These are phyloP conservation scores for Blastobotrys mokoenaii DNA, from an alignment of 805 yeast genomes.

Conservation along the genomic window DNA sequence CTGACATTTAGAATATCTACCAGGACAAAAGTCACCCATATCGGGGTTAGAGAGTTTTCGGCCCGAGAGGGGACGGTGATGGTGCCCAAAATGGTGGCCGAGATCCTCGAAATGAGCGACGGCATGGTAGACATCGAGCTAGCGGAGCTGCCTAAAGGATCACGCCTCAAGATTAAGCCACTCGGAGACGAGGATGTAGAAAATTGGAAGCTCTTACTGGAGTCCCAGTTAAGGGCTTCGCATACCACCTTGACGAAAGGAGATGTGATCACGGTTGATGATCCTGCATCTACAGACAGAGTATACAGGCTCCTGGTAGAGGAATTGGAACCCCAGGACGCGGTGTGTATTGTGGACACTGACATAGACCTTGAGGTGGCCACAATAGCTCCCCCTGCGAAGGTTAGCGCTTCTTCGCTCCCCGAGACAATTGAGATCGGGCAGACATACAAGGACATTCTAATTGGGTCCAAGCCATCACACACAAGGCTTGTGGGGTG, in stretches of 20 bases:
- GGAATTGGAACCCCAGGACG: conserved; percentile 32
- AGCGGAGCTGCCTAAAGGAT: conserved; percentile 38
- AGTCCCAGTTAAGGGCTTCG: conserved; percentile 38
- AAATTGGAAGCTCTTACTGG: conserved; percentile 50
- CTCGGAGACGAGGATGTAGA: conserved; percentile 25
- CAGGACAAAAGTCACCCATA: conserved; percentile 26
- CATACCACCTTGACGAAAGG: conserved; percentile 42
- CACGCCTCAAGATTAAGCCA: conserved; percentile 38
- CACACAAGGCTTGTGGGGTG: neutral
- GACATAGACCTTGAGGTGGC: conserved; percentile 38
- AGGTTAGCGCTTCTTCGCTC: too few relatives aligned
- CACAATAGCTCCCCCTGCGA: too few relatives aligned
- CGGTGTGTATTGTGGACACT: conserved; percentile 49
- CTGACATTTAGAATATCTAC: conserved; percentile 27
- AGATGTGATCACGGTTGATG: conserved; percentile 30
- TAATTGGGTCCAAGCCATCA: neutral
- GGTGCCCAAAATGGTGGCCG: conserved; percentile 32
- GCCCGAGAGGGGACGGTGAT: conserved; percentile 31
- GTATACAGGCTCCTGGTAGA: conserved; percentile 30
- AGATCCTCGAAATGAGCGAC: conserved; percentile 21
- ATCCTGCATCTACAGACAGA: conserved; percentile 21
- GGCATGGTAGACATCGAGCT: conserved; percentile 20
- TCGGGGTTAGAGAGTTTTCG: conserved; percentile 44
- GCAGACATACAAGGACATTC: neutral
- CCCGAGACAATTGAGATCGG: neutral